Conservation (phyloP, 2,329 filamentous ascomycete species). For the Chrysosphaeria jannelii region DNA sequence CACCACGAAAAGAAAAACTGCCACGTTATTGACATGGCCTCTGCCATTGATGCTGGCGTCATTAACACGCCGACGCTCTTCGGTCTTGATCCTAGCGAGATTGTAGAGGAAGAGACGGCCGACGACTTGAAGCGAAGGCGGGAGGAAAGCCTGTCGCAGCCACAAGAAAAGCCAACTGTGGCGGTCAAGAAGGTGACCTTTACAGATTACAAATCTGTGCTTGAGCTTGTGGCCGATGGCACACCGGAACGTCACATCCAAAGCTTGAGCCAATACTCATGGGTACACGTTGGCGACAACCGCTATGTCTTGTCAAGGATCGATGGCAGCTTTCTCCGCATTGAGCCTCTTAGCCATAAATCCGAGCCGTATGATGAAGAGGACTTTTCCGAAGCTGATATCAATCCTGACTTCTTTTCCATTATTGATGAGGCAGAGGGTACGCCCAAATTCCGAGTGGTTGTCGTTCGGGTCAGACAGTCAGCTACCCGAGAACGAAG, state of each 20-base stretch:
- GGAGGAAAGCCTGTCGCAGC: constrained; percentile 10
- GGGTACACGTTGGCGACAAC: constrained; percentile 86
- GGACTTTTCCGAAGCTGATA: neutral
- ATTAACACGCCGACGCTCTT: constrained; percentile 80
- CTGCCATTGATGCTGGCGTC: constrained; percentile 55
- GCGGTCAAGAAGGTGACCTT: neutral
- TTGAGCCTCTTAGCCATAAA: constrained; percentile 33
- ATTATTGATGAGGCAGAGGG: no score
- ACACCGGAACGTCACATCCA: constrained; percentile 4
- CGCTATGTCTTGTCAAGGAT: constrained; percentile 78
- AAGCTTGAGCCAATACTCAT: constrained; percentile 36
- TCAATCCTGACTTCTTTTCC: no score
- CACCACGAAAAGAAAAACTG: constrained; percentile 60
- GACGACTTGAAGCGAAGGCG: constrained; percentile 24
- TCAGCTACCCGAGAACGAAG: no score
- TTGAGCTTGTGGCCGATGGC: no score
- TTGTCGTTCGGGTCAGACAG: constrained; percentile 19
- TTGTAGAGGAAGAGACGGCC: constrained; percentile 36
- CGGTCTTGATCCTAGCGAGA: constrained; percentile 56
- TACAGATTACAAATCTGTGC: no score
- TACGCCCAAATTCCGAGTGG: constrained; percentile 13
- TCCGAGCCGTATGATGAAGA: constrained; percentile 23
- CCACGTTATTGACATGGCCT: constrained; percentile 89
- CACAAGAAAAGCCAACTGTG: no score
- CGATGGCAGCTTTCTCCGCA: constrained; percentile 35